phyloP scores from a whole-genome alignment of 1,139 yeast genomes.

The Debaryomyces psychrophilus region DNA sequence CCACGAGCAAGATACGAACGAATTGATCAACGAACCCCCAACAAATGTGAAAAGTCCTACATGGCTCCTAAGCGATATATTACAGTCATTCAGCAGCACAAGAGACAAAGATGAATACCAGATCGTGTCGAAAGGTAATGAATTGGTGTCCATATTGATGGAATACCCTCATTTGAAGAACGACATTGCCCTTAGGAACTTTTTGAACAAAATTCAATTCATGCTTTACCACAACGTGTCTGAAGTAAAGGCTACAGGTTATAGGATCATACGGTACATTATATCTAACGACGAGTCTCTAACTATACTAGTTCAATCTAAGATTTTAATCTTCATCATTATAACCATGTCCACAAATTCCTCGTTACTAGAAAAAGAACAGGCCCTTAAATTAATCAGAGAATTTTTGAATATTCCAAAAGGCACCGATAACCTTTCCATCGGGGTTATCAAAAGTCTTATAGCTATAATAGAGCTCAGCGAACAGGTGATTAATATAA shows the following conservation, averaged over 20 bases:
- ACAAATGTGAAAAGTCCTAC: conserved; percentile 35
- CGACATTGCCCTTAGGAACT: conserved; percentile 65
- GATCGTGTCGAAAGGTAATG: conserved; percentile 64
- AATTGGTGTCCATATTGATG: conserved; percentile 58
- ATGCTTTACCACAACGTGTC: conserved; percentile 61
- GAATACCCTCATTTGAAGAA: conserved; percentile 63
- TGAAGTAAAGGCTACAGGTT: conserved; percentile 75
- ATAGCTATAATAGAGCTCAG: conserved; percentile 69
- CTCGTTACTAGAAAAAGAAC: conserved; percentile 67
- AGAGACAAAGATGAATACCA: conserved; percentile 47
- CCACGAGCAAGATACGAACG: conserved; percentile 1
- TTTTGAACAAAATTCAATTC: conserved; percentile 61
- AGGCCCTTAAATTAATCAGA: conserved; percentile 75
- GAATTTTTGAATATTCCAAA: conserved; percentile 58
- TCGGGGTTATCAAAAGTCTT: conserved; percentile 72
- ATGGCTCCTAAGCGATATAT: conserved; percentile 40
- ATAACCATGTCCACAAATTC: conserved; percentile 62
- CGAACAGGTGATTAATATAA: conserved; percentile 27
- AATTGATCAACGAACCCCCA: background rate
- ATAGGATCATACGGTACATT: conserved; percentile 69
- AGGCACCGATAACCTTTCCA: conserved; percentile 59
- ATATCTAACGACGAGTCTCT: conserved; percentile 58
- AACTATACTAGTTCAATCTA: conserved; percentile 46
- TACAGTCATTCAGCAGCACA: conserved; percentile 28
- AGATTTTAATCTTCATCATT: conserved; percentile 65